Evolutionary conservation across 352 stramenopile genomes (phyloP), one percentile per base, ranked within the genome.

Genomic region (Globisporangium canariense): DNA sequence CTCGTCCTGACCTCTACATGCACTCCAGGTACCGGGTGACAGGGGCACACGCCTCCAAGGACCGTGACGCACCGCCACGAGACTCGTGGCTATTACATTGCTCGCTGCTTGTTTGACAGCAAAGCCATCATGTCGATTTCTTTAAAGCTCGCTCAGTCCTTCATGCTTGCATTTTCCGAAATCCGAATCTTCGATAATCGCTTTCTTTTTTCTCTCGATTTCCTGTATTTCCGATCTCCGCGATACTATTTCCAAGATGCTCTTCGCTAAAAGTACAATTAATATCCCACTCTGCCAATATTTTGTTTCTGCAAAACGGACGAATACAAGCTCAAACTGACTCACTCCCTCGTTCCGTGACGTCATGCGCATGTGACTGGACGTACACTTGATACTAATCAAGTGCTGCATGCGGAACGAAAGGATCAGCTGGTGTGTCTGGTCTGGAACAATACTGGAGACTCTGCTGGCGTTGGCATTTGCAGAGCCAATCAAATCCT

Each of bases 151-250:
- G 32, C 32, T 36, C 32, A 28, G 25, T 28, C 25, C 25, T 28
- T 28, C 25, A 28, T 28, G 34, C 8, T 8, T 40, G 11, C 7
- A 40, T 40, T 40, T 9, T 40, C 11, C 34, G 11, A 46, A 46
- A 46, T 14, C 6, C 25, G 50, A 38, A 55, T 38, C 25, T 57
- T 57, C 30, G 51, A 57, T 57, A 28, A 43, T 57, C 51, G 25
- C 30, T 36, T n/a, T 10, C 18, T 30, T 54, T n/a, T 53, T 25
- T 3, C 3, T 25, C 41, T 28, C 51, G 51, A 57, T 28, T 25
- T 43, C 18, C 30, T 57, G 28, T 6, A 43, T 43, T 41, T 41
- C 51, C 28, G 16, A 41, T 40, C 51, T 41, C 34, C 51, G 16
- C 16, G 4, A 50, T 50, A 45, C 40, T n/a, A 45, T 45, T 55